Evolutionary conservation across 2,329 filamentous ascomycete genomes (phyloP).

Genomic region (Aspergillus fumigatiaffinis): DNA sequence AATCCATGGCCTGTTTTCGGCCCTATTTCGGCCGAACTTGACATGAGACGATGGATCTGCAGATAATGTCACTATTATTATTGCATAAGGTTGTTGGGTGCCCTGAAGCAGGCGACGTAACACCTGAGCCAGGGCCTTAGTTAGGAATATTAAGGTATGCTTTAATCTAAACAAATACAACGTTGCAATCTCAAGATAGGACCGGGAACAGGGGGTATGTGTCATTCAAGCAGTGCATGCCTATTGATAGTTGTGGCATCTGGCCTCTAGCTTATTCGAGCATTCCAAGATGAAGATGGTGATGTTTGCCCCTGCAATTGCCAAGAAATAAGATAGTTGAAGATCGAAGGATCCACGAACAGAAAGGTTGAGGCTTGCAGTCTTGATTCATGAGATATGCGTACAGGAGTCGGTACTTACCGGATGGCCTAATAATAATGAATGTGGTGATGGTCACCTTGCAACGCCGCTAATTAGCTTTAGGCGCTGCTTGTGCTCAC

Average conservation of each 20-base stretch:
- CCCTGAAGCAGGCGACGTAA: background rate
- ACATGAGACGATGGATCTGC: background rate
- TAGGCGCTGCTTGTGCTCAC: background rate
- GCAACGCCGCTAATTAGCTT: background rate
- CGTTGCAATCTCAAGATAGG: background rate
- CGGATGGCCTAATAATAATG: too few relatives aligned
- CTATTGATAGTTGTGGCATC: too few relatives aligned
- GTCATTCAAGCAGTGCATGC: too few relatives aligned
- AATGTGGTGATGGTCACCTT: background rate
- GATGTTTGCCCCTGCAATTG: background rate
- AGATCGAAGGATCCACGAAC: background rate
- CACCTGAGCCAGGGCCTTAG: background rate
- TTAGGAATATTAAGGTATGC: background rate
- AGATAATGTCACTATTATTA: background rate
- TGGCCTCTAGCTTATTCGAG: too few relatives aligned
- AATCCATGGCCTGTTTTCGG: background rate
- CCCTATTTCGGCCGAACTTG: background rate
- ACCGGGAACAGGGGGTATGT: background rate
- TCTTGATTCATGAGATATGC: background rate
- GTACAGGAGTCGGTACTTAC: background rate
- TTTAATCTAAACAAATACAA: background rate
- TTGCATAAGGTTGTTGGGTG: background rate
- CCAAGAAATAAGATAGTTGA: background rate
- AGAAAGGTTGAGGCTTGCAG: too few relatives aligned
- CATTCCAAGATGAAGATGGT: background rate